These are phyloP conservation scores for Colletotrichum sp. DNA, from an alignment of 2,329 filamentous ascomycete species.

Conservation along the genomic window DNA sequence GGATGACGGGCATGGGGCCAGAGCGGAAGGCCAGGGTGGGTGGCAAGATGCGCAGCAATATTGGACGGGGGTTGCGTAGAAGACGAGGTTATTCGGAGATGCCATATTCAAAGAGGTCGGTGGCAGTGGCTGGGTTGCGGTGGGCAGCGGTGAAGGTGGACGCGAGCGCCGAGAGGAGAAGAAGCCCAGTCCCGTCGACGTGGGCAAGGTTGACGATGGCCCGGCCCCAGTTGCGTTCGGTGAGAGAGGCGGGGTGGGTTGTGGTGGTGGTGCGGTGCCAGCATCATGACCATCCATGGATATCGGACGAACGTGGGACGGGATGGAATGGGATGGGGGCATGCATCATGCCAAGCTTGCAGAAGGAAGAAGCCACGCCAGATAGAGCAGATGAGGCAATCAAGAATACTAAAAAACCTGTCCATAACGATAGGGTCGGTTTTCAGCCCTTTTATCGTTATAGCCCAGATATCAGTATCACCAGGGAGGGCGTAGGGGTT, in stretches of 20 bases:
- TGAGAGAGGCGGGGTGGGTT: constrained; percentile 1
- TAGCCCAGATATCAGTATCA: too few relatives aligned
- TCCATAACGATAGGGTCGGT: too few relatives aligned
- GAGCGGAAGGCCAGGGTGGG: not conserved
- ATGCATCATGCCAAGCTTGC: not conserved
- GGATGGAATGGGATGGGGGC: not conserved
- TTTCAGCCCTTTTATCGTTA: too few relatives aligned
- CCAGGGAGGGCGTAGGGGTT: too few relatives aligned
- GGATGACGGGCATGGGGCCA: not conserved
- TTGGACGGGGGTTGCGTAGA: not conserved
- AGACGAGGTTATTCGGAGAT: not conserved
- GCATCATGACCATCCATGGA: not conserved
- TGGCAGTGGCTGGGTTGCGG: not conserved
- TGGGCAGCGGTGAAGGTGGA: not conserved
- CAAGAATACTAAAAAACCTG: not conserved
- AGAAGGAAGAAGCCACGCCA: not conserved
- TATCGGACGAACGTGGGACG: not conserved
- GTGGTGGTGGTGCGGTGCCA: not conserved
- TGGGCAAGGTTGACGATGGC: not conserved
- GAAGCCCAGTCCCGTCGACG: not conserved
- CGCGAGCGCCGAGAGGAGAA: not conserved
- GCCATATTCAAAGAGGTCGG: not conserved
- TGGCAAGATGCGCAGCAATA: not conserved
- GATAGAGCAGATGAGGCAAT: not conserved
- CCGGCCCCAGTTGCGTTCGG: not conserved